A percentile compares a stretch with the other conserved stretches of the same genome.
Evolutionary conservation across 2,329 filamentous ascomycete genomes (phyloP).

Genomic region (Sphaerulina vaccinii): DNA sequence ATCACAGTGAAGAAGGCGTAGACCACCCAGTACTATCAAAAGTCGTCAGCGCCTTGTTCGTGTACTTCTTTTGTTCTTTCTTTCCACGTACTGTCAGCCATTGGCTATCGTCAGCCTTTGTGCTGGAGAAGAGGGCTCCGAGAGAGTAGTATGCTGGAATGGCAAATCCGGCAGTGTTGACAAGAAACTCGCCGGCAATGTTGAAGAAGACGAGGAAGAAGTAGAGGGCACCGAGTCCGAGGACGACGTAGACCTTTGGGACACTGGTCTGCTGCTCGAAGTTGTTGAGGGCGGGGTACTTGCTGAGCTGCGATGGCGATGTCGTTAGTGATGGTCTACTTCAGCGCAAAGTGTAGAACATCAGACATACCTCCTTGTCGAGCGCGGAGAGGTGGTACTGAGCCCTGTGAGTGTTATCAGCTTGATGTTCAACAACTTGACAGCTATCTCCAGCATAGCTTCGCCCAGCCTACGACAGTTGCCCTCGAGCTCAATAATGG

Average conservation of each 20-base stretch:
- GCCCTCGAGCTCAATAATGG: not conserved
- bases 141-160: conserved; percentile 84
- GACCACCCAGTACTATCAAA: conserved; percentile 74
- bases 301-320: conserved; percentile 70
- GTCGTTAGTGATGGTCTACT: not conserved
- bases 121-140: conserved; percentile 68
- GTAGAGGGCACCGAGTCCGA: conserved; percentile 75
- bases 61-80: not conserved
- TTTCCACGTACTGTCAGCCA: conserved; percentile 57
- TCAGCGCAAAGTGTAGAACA: not conserved
- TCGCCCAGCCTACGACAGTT: not conserved
- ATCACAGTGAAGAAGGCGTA: conserved; percentile 79
- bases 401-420: conserved; percentile 28
- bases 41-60: conserved; percentile 15
- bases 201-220: conserved; percentile 93
- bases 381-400: conserved; percentile 69
- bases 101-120: conserved; percentile 79
- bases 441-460: conserved; percentile 7
- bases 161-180: conserved; percentile 80
- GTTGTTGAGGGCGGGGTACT: conserved; percentile 80
- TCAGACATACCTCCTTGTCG: conserved; percentile 68
- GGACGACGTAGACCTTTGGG: conserved; percentile 80
- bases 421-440: conserved; percentile 1
- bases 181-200: conserved; percentile 82
- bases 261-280: conserved; percentile 80